phyloP scores from a whole-genome alignment of 208 protist species.

The Crithidia thermophila region DNA sequence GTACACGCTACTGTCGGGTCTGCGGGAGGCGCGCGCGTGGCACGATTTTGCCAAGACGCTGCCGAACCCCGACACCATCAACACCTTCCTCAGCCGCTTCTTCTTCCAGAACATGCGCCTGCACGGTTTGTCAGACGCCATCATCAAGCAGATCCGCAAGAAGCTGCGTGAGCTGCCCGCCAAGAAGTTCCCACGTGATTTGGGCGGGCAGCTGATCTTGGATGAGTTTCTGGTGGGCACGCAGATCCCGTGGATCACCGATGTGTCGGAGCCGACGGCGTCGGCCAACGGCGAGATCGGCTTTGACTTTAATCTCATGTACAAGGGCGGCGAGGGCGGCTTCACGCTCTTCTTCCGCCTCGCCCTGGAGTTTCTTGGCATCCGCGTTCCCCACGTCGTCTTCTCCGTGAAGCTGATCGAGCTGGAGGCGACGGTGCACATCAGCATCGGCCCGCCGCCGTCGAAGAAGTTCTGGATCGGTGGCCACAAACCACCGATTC shows the following conservation, averaged over 20 bases:
- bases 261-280: slow-evolving; percentile 61
- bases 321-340: slow-evolving; percentile 67
- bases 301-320: slow-evolving; percentile 85
- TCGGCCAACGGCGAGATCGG: slow-evolving; percentile 74
- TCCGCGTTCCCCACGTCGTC: slow-evolving; percentile 78
- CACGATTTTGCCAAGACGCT: slow-evolving; percentile 57
- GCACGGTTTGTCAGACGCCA: slow-evolving; percentile 44
- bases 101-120: slow-evolving; percentile 80
- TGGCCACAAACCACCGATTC: slow-evolving; percentile 55
- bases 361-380: slow-evolving; percentile 69
- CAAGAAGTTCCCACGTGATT: slow-evolving; percentile 78
- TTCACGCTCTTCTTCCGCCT: slow-evolving; percentile 70
- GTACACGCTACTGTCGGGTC: slow-evolving; percentile 51
- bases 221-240: slow-evolving; percentile 77
- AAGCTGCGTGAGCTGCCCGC: slow-evolving; percentile 58
- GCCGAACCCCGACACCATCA: slow-evolving; percentile 68
- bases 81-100: slow-evolving; percentile 73
- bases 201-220: slow-evolving; percentile 72
- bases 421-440: slow-evolving; percentile 56
- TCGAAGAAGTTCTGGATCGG: slow-evolving; percentile 89
- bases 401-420: slow-evolving; percentile 69
- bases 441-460: slow-evolving; percentile 86
- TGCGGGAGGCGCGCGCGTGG: slow-evolving; percentile 66
- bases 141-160: slow-evolving; percentile 61
- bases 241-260: slow-evolving; percentile 71